Evolutionary conservation across 805 yeast species (phyloP).

Genomic region (Suhomyces vadensis): DNA sequence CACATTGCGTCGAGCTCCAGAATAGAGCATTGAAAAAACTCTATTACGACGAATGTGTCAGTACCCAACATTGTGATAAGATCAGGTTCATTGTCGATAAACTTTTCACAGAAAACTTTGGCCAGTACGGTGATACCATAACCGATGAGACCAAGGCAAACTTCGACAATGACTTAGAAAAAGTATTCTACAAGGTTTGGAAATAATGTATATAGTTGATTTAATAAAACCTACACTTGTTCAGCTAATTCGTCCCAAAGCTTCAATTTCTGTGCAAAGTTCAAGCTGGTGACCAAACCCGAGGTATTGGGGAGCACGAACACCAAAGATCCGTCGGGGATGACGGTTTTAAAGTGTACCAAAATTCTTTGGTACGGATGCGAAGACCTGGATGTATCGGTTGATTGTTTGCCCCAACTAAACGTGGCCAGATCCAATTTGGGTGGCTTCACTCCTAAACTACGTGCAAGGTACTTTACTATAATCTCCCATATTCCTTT

Average conservation of each 20-base stretch:
- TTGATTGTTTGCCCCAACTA: slow-evolving; percentile 51
- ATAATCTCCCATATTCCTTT: slow-evolving; percentile 74
- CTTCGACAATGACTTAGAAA: slow-evolving; percentile 33
- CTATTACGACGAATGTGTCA: slow-evolving; percentile 39
- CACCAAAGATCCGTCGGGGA: slow-evolving; percentile 25
- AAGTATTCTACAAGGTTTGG: slow-evolving; percentile 35
- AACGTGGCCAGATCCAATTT: slow-evolving; percentile 36
- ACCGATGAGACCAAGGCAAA: slow-evolving; percentile 26
- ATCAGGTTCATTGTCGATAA: slow-evolving; percentile 39
- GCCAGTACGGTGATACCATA: slow-evolving; percentile 35
- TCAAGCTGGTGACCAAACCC: slow-evolving; percentile 60
- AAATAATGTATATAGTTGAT: slow-evolving; percentile 15
- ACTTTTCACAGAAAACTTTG: slow-evolving; percentile 37
- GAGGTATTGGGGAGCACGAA: slow-evolving; percentile 74
- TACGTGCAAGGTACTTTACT: slow-evolving; percentile 32
- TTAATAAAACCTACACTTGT: slow-evolving; percentile 16
- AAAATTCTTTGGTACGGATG: not conserved
- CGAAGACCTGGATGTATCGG: not conserved
- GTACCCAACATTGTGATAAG: slow-evolving; percentile 34
- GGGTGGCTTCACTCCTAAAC: slow-evolving; percentile 26
- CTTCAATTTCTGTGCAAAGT: slow-evolving; percentile 43
- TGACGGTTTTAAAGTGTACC: slow-evolving; percentile 1
- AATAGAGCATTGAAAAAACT: slow-evolving; percentile 33
- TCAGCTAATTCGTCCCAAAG: slow-evolving; percentile 48
- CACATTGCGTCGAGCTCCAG: slow-evolving; percentile 37